These are phyloP conservation scores for Macrocybe gigantea DNA, from an alignment of 768 basidiomycete genomes.

Conservation along the genomic window DNA sequence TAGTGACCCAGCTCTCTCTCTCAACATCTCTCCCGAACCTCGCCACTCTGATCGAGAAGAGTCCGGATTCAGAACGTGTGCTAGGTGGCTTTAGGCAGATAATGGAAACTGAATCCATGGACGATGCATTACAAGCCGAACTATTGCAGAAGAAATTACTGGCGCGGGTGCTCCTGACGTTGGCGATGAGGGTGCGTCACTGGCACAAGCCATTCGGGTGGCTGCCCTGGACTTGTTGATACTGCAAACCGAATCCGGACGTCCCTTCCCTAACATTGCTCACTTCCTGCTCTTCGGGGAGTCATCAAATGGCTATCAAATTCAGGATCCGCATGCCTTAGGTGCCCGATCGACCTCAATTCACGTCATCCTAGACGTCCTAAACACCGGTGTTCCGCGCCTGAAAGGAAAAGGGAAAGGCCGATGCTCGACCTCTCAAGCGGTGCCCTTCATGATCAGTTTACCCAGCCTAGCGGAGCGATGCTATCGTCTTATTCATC, in stretches of 20 bases:
- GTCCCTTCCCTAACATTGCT: conserved; percentile 74
- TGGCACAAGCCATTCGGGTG: conserved; percentile 66
- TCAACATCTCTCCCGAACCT: conserved; percentile 69
- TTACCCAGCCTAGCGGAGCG: conserved; percentile 81
- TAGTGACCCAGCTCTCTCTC: conserved; percentile 59
- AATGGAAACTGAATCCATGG: conserved; percentile 54
- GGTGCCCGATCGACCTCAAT: conserved; percentile 66
- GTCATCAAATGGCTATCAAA: conserved; percentile 50
- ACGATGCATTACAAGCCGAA: conserved; percentile 59
- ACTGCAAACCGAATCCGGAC: conserved; percentile 58
- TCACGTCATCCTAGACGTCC: conserved; percentile 74
- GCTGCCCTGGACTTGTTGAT: conserved; percentile 80
- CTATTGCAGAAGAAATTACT: conserved; percentile 52
- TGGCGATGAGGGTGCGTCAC: conserved; percentile 30
- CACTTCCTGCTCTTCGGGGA: conserved; percentile 84
- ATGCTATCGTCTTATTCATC: conserved; percentile 76
- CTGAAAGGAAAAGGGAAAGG: conserved; percentile 39
- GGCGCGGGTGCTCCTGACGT: conserved; percentile 70
- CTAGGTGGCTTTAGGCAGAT: conserved; percentile 70
- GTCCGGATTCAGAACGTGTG: conserved; percentile 81
- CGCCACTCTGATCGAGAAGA: conserved; percentile 73
- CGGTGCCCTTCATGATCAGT: conserved; percentile 51
- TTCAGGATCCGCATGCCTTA: conserved; percentile 75
- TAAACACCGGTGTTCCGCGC: conserved; percentile 68
- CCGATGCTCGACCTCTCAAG: conserved; percentile 21